Evolutionary conservation across 148 eudicot species (phyloP), one percentile per base, ranked within the genome.

Genomic region (Vaccinium darrowii): DNA sequence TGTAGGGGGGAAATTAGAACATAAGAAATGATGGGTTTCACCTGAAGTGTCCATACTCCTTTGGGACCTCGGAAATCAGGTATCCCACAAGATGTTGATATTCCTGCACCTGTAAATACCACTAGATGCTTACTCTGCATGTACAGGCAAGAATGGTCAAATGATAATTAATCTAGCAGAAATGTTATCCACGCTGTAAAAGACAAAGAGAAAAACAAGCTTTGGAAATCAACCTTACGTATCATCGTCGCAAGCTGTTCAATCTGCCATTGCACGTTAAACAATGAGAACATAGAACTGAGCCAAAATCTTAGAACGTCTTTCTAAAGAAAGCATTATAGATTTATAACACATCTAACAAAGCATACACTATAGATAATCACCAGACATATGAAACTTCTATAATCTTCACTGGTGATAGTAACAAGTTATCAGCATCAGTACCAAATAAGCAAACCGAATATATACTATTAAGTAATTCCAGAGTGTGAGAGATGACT

Each of bases 31-130:
- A 73, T 33, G 33, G 53, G 14, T 54, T 69, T 63, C 47, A 95
- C 98, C 94, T 95, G 97, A 92, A 95, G 98, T 75, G 98, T 95
- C 98, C 98, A 95, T 82, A 95, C 91, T 80, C 98, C 98, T 85
- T 92, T 93, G 50, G 97, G 98, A 82, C 98, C 98, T 85, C 98
- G 94, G 90, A 95, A 95, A 83, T 95, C 98, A 87, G 98, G 98
- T 83, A 95, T 94, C 71, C 98, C 98, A 84, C 95, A 94, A 84
- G 98, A 94, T 65, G 98, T 95, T 79, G 98, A 95, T 88, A 95
- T 94, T 86, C 98, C 98, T 49, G 98, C 98, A 84, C 98, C 98
- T 18, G 98, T 95, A 85, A 95, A 94, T 75, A 88, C 95, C 84
- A 95, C 98, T 83, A 95, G 85, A 86, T 95, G 97, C 92, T 94